Conservation (phyloP, 2,329 filamentous ascomycete genomes). For the Trichoderma breve region DNA sequence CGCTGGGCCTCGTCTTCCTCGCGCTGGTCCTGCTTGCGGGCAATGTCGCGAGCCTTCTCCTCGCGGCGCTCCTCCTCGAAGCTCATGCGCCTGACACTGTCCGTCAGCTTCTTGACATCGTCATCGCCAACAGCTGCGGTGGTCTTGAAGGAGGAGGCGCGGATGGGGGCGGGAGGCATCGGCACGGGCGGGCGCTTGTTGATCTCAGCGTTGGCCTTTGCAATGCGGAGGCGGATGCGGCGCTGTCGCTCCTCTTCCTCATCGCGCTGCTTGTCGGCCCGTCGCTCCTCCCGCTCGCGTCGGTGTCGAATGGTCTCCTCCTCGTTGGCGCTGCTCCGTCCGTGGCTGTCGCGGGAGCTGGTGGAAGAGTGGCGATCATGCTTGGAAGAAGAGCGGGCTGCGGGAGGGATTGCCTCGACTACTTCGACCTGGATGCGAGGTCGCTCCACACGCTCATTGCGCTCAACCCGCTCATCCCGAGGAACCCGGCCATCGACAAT, state of each 20-base stretch:
- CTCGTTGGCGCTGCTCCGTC: conserved; percentile 31
- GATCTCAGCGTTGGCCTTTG: conserved; percentile 44
- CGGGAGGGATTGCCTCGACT: conserved; percentile 29
- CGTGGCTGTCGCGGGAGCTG: conserved; percentile 36
- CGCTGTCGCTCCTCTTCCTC: conserved; percentile 31
- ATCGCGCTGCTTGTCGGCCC: conserved; percentile 26
- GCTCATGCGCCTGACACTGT: conserved; percentile 34
- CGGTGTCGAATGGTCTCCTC: conserved; percentile 30
- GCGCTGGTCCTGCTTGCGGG: conserved; percentile 29
- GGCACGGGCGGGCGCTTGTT: conserved; percentile 37
- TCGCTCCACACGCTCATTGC: neutral
- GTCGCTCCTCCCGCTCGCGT: conserved; percentile 27
- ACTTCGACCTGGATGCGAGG: conserved; percentile 39
- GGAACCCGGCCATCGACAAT: conserved; percentile 39
- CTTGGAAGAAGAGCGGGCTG: conserved; percentile 23
- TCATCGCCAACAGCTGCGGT: conserved; percentile 25
- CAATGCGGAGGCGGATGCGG: conserved; percentile 36
- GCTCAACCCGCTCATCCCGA: conserved; percentile 22
- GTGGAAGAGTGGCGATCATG: conserved; percentile 39
- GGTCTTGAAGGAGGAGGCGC: conserved; percentile 27
- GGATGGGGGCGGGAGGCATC: conserved; percentile 26
- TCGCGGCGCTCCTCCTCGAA: conserved; percentile 35
- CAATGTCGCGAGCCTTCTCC: conserved; percentile 29
- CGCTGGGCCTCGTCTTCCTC: conserved; percentile 34
- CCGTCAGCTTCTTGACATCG: conserved; percentile 36